These are phyloP conservation scores for Anthracocystis panici-leucophaei DNA, from an alignment of 1,284 basidiomycete species.

Conservation along the genomic window DNA sequence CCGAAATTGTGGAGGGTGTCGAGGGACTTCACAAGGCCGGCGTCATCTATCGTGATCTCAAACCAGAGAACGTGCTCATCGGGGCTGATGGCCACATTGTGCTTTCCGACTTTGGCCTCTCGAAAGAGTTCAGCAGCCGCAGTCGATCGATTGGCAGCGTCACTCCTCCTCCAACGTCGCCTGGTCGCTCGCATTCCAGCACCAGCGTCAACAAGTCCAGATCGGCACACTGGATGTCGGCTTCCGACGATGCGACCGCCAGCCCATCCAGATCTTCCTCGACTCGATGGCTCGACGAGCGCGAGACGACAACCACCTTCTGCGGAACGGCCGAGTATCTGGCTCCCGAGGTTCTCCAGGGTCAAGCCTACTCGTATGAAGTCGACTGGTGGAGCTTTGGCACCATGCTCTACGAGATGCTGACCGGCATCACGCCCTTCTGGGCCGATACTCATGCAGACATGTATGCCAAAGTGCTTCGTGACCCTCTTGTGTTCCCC, in stretches of 20 bases:
- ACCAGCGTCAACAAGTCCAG: constrained; percentile 77
- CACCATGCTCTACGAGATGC: constrained; percentile 99
- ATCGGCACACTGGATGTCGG: constrained; percentile 90
- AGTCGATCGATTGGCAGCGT: constrained; percentile 79
- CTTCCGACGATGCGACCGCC: constrained; percentile 72
- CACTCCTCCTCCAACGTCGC: constrained; percentile 81
- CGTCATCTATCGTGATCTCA: constrained; percentile 98
- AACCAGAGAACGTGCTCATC: constrained; percentile 98
- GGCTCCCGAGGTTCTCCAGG: constrained; percentile 97
- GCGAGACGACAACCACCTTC: constrained; percentile 98
- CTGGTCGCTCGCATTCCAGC: constrained; percentile 56
- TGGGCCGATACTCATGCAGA: constrained; percentile 92
- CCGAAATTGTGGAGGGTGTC: constrained; percentile 96
- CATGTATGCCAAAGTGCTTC: constrained; percentile 91
- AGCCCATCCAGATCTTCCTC: constrained; percentile 27
- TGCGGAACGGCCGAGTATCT: constrained; percentile 99
- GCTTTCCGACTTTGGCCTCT: constrained; percentile 98
- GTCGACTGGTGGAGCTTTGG: constrained; percentile 99
- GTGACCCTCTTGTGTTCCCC: constrained; percentile 87
- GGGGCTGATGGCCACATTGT: constrained; percentile 99
- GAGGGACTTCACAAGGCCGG: constrained; percentile 99
- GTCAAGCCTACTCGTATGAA: constrained; percentile 94
- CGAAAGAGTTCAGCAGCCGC: constrained; percentile 79
- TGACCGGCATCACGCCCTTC: constrained; percentile 98
- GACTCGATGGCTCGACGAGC: constrained; percentile 93